These are phyloP conservation scores for Saccharomyces hybrid DNA, from an alignment of 1,139 yeast species.

Conservation along the genomic window DNA sequence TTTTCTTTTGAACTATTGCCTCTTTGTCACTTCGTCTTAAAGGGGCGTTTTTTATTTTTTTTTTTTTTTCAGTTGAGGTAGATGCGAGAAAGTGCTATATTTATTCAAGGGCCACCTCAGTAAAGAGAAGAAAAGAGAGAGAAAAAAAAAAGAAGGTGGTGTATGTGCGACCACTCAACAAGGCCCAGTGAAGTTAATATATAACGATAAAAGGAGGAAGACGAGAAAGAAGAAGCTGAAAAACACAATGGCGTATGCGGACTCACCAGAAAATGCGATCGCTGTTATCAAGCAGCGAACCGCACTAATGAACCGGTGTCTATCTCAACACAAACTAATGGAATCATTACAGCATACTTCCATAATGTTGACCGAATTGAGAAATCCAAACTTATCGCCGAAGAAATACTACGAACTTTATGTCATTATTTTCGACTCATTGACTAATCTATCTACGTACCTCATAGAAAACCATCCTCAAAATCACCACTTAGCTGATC, in stretches of 20 bases:
- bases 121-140: not conserved
- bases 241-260: slow-evolving; percentile 24
- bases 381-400: slow-evolving; percentile 72
- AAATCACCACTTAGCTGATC: slow-evolving; percentile 73
- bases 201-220: not conserved
- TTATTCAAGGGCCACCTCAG: not conserved
- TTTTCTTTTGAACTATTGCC: not conserved
- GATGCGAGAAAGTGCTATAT: not conserved
- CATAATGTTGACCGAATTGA: slow-evolving; percentile 68
- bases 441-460: slow-evolving; percentile 59
- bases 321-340: slow-evolving; percentile 61
- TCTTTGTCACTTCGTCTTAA: not conserved
- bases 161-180: not conserved
- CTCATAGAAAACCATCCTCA: slow-evolving; percentile 56
- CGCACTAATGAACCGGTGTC: slow-evolving; percentile 64
- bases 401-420: slow-evolving; percentile 92
- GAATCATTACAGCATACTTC: slow-evolving; percentile 88
- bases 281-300: slow-evolving; percentile 58
- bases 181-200: not conserved
- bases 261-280: slow-evolving; percentile 24
- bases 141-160: not conserved
- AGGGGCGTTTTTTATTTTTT: not conserved
- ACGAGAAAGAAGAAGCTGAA: not conserved
- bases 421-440: slow-evolving; percentile 75
- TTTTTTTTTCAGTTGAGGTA: not conserved